Evolutionary conservation across 495 filamentous ascomycete genomes (phyloP).

Genomic region (Eremomyces bilateralis): DNA sequence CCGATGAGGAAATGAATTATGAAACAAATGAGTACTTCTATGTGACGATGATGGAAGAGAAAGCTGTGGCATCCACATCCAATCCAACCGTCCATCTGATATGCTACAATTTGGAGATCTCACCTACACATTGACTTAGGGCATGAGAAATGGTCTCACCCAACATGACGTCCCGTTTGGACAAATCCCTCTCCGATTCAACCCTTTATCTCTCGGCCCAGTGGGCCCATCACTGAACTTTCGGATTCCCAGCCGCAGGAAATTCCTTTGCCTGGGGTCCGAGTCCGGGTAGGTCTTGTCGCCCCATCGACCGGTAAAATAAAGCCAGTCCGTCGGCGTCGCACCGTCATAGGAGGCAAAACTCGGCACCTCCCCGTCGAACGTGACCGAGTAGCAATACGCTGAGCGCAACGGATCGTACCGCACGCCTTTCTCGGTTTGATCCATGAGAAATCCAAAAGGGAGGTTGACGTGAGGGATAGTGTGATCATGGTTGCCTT

Average conservation of each 20-base stretch:
- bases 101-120: too few species aligned
- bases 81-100: slow-evolving; percentile 1
- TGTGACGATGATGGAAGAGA: neutral
- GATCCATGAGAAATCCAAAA: slow-evolving; percentile 36
- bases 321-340: slow-evolving; percentile 11
- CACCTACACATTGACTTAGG: too few species aligned
- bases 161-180: too few species aligned
- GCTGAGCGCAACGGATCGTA: slow-evolving; percentile 12
- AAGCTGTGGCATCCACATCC: neutral
- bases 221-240: slow-evolving; percentile 11
- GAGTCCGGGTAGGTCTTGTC: slow-evolving; percentile 11
- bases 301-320: slow-evolving; percentile 12
- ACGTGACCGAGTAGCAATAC: slow-evolving; percentile 8
- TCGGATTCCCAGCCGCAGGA: slow-evolving; percentile 6
- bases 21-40: neutral
- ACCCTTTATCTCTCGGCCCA: slow-evolving; percentile 9
- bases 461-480: slow-evolving; percentile 45
- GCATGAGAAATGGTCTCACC: too few species aligned
- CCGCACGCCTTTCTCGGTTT: slow-evolving; percentile 29
- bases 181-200: slow-evolving; percentile 9
- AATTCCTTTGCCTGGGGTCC: slow-evolving; percentile 8
- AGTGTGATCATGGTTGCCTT: slow-evolving; percentile 28
- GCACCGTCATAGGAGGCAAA: slow-evolving; percentile 7
- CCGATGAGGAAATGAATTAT: neutral
- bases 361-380: neutral